phyloP scores from a whole-genome alignment of 1,139 yeast species.

The Candida frijolesensis region DNA sequence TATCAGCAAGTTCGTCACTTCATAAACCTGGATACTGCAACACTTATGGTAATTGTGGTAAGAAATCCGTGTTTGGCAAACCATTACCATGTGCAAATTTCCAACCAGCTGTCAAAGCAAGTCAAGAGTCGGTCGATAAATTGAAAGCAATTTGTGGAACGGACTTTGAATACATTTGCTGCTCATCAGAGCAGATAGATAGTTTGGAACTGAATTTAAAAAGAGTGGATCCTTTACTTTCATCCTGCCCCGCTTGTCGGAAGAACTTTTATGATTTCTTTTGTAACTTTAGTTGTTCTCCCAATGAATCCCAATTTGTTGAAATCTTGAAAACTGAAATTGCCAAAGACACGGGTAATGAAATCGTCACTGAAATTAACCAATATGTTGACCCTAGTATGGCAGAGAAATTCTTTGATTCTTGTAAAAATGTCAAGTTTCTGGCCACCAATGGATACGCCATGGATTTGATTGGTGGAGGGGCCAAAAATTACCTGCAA shows the following conservation, averaged over 20 bases:
- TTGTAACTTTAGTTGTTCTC: constrained; percentile 89
- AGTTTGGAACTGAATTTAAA: constrained; percentile 54
- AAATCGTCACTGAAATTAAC: constrained; percentile 71
- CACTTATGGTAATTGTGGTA: constrained; percentile 73
- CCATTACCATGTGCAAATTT: constrained; percentile 77
- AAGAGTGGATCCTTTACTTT: constrained; percentile 75
- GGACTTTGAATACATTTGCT: constrained; percentile 54
- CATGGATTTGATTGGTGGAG: constrained; percentile 97
- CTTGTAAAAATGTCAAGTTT: constrained; percentile 88
- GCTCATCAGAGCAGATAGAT: constrained; percentile 39
- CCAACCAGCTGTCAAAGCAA: constrained; percentile 46
- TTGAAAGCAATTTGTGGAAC: constrained; percentile 60
- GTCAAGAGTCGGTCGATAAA: constrained; percentile 45
- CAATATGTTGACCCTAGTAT: constrained; percentile 60
- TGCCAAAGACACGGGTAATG: constrained; percentile 54
- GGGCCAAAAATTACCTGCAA: constrained; percentile 71
- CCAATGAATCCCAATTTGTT: constrained; percentile 76
- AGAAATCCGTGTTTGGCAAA: constrained; percentile 74
- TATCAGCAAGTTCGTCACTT: not conserved
- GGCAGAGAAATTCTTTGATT: constrained; percentile 71
- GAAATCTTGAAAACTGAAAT: constrained; percentile 58
- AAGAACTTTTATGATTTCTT: constrained; percentile 83
- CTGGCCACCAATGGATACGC: constrained; percentile 95
- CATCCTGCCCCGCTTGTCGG: constrained; percentile 94
- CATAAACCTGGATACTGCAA: constrained; percentile 49